Base-by-base conservation (phyloP, 495 filamentous ascomycete species). In the Antarctomyces pellizariae region DNA sequence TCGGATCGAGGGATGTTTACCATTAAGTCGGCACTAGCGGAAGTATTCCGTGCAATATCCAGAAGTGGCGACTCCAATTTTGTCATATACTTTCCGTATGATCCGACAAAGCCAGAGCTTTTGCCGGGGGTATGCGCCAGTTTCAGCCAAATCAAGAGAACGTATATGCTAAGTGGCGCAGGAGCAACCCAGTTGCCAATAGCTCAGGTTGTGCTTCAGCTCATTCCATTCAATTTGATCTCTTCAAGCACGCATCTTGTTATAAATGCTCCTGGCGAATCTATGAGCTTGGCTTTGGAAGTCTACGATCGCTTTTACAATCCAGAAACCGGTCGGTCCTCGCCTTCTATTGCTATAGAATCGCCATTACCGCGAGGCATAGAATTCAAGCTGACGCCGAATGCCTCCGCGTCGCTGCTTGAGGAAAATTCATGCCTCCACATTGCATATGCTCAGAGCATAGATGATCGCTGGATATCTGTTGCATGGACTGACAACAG, bases 401-500 rank as follows among this genome's bases (percentile, higher is more conserved):
- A 56, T 11, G 70, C 73, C 0, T 69, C 70, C 0, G 60, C 68
- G 2, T 73, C 76, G 14, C 56, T 86, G 0, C 47, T 93, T n/a
- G 67, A 73, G 26, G 79, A 90, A 39, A 78, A 82, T 18, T 69
- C 64, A 7, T 71, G 71, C 33, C 62, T 99, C 7, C 89, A 99
- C 44, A 50, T 95, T 24, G 82, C 76, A 5, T 91, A 84, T 42
- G 72, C 74, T 0, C 67, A 70, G 33, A 84, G 76, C 42, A 50
- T 70, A 16, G 78, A 86, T 41, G 69, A 75, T 24, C 63, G 75
- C 10, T 99, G 89, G 89, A 46, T 93, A 24, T 72, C 72, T 1
- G 80, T 69, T 3, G 75, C 75, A n/a, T 99, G 89, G 89, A 77
- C 75, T 1, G 82, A 95, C 46, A 80, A 67, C 37, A 62, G 55